phyloP scores from a whole-genome alignment of 2,329 filamentous ascomycete species.

The Alternaria sp. region DNA sequence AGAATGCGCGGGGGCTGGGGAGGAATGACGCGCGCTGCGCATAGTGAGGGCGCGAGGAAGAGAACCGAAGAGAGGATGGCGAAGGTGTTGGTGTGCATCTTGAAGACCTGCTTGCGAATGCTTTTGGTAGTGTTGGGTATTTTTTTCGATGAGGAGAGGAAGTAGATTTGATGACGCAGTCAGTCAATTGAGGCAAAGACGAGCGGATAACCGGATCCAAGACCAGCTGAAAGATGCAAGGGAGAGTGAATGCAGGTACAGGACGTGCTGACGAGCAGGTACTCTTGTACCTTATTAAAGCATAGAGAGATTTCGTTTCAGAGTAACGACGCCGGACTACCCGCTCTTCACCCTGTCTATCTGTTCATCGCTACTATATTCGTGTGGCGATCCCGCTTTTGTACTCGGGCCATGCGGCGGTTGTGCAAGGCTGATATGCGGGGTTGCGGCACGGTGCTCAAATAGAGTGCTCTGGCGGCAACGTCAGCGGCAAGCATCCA shows the following conservation, averaged over 20 bases:
- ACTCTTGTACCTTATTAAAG: background rate
- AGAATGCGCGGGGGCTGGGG: constrained; percentile 4
- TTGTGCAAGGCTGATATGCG: constrained; percentile 9
- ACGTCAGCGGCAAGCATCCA: constrained; percentile 5
- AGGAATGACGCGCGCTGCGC: background rate
- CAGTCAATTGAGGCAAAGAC: background rate
- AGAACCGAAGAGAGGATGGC: constrained; percentile 6
- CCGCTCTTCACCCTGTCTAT: constrained; percentile 1
- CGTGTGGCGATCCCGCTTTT: background rate
- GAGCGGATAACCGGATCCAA: background rate
- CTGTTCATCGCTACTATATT: constrained; percentile 9
- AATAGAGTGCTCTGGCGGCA: constrained; percentile 9
- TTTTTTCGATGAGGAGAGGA: background rate
- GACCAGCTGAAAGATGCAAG: background rate
- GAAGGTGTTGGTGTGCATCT: constrained; percentile 15
- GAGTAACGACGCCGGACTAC: background rate
- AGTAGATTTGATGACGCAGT: background rate
- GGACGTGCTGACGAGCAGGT: background rate
- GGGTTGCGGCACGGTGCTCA: constrained; percentile 15
- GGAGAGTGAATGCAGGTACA: background rate
- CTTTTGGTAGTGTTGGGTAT: background rate
- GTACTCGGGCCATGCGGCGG: constrained; percentile 1
- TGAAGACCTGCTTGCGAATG: background rate
- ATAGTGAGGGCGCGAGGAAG: constrained; percentile 1
- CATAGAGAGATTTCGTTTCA: background rate